These are phyloP conservation scores for Neurospora pannonica DNA, from an alignment of 495 filamentous ascomycete species.

Conservation along the genomic window DNA sequence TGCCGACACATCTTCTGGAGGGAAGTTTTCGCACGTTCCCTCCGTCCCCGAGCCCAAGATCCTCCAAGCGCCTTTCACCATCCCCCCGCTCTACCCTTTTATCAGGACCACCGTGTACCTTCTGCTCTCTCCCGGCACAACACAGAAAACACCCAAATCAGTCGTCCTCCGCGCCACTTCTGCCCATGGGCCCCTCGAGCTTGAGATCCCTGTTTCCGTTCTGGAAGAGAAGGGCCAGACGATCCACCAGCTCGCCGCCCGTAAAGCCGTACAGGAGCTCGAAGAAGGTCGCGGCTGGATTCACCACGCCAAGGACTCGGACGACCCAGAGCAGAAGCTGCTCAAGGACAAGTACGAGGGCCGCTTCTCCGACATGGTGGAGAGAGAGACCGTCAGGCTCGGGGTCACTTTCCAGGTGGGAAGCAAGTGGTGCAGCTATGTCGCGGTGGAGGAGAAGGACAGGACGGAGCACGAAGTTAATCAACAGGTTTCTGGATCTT, in stretches of 20 bases:
- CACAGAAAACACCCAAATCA: conserved; percentile 39
- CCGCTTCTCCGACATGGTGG: conserved; percentile 44
- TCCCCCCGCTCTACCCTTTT: conserved; percentile 57
- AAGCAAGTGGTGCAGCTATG: conserved; percentile 61
- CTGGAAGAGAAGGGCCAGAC: conserved; percentile 41
- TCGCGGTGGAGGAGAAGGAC: conserved; percentile 46
- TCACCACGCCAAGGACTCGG: conserved; percentile 33
- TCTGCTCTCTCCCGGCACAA: conserved; percentile 41
- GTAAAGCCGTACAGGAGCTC: conserved; percentile 56
- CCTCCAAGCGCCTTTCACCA: conserved; percentile 51
- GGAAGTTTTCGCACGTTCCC: conserved; percentile 40
- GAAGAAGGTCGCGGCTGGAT: conserved; percentile 64
- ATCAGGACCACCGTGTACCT: conserved; percentile 54
- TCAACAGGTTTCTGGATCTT: background rate
- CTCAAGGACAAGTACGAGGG: conserved; percentile 40
- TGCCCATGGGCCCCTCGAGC: conserved; percentile 43
- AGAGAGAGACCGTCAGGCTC: conserved; percentile 52
- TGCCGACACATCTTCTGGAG: conserved; percentile 12
- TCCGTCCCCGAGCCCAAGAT: conserved; percentile 40
- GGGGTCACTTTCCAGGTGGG: conserved; percentile 56
- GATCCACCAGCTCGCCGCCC: conserved; percentile 60
- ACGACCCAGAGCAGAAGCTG: conserved; percentile 26
- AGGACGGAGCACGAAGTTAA: background rate
- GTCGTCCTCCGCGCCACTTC: conserved; percentile 48
- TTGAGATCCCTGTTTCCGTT: conserved; percentile 51